Base-by-base conservation (phyloP, 129 eudicot genomes). In the Pittosporum tobira region DNA sequence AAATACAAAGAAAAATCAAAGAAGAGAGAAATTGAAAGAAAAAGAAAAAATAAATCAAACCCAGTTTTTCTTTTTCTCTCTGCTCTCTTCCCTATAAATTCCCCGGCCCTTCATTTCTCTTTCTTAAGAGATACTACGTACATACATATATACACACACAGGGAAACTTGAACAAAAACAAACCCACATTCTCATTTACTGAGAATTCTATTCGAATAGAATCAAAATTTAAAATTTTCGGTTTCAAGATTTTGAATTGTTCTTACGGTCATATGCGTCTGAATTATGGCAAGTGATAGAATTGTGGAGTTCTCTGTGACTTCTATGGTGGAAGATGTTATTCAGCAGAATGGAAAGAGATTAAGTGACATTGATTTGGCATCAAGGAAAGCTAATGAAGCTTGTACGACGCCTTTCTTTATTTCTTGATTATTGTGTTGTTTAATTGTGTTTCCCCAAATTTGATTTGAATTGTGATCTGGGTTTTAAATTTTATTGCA, bases 281-380 rank as follows among this genome's bases (percentile, higher is more conserved):
- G 23, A 3, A 61, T 19, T 3, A 76, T 81, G 80, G 71, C 19
- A 50, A 58, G 50, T 48, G 73, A 66, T 25, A 80, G 71, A 15
- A 40, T 45, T 49, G 26, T 75, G 29, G 72, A 72, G 34, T 45
- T 75, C 62, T 74, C 88, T 25, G 66, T 73, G 31, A 71, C 65
- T 12, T 73, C 95, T 31, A 38, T 85, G 67, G 62, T 85, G 57
- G 94, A 82, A 62, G 97, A 90, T 34, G 79, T 77, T 75, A 85
- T 90, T 63, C 82, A 64, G 52, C 78, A 85, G 53, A 87, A 84
- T 26, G 93, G 88, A 4, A 71, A 72, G 62, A 61, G 84, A 34
- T 71, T 83, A 21, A 49, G 78, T 28, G 89, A 75, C 57, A 65
- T 78, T 16, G 80, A 71, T 75, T 68, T 83, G 29, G 81, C 75